Base-by-base conservation (phyloP, 1,284 basidiomycete species). In the Microbotryomycetes sp. region DNA sequence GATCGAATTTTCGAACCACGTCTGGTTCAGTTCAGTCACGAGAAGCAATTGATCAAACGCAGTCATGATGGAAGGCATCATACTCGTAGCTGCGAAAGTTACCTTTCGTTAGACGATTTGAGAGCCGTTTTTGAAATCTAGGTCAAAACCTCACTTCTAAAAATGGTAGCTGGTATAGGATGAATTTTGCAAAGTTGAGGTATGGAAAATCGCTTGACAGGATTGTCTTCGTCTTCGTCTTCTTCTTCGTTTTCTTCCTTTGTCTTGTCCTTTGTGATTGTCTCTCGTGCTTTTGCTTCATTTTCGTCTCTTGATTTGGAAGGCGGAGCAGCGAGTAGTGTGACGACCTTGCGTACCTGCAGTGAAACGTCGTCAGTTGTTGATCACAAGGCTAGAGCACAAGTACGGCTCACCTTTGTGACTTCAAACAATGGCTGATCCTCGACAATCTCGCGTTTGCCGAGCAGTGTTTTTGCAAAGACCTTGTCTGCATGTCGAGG, bases 381-480 rank as follows among this genome's bases (percentile, higher is more conserved):
- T 14, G 15, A 6, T 7, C 25, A 25, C 14, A 5, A 28, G 36
- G 42, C 3, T 3, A n/a, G 47, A 12, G n/a, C 30, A 14, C 19
- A 31, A 31, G 3, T 1, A 29, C 15, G 16, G 25, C 53, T 15
- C 52, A 84, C 74, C 47, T 79, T 78, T 4, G 76, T 73, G 23
- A 88, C 84, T 74, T 90, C 82, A 49, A 90, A 79, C 58, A 91
- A 78, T 1, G 87, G 85, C 71, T 90, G 88, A 22, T 80, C 74
- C 62, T 82, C 77, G 72, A 86, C 77, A 46, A 63, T 54, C 67
- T 81, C 76, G 56, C 89, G 73, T 6, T 82, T 82, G 61, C 81
- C 77, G 61, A 88, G 86, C 16, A 79, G 80, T 71, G 83, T 83
- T 49, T 6, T 30, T 28, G 30, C 51, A 19, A 32, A 56, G 9